Base-by-base conservation (phyloP, 1,139 yeast genomes). In the Pneumocystis carinii region DNA sequence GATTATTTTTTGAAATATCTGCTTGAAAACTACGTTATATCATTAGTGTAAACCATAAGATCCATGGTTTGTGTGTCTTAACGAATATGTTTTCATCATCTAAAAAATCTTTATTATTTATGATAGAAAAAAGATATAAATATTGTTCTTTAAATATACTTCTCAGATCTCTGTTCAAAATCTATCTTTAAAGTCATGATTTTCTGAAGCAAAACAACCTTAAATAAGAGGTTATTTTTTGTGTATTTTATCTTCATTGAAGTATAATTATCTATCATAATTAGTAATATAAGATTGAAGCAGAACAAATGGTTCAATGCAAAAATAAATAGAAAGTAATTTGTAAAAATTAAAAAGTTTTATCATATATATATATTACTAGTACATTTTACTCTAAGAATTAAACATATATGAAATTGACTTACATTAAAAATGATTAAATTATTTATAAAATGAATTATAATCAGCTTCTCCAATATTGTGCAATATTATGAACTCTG, bases 401-500 rank as follows among this genome's bases (percentile, higher is more conserved):
- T 12, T n/a, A 14, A 14, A 37, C 5, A 35, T 41, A 17, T 24
- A 48, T n/a, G 19, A 41, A 41, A 3, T n/a, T n/a, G 19, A 17
- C 19, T 41, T 19, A 12, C 27, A 48, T 24, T 12, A 48, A 24
- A 24, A 56, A 56, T 17, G 2, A 17, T 56, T 17, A n/a, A 56
- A 56, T 36, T n/a, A 24, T n/a, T 19, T 38, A 3, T 19, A 42
- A 42, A 19, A 19, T 24, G 7, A 4, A 48, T 17, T 42, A 57
- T 17, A 7, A 59, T 73, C 72, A 90, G 0, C 97, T 90, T 67
- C 97, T 76, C 98, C 98, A 92, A 72, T 94, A 94, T 72, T 94
- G 98, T 0, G 98, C 97, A 72, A 94, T 79, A 75, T 90, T 89
- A 73, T 94, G 99, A 63, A 94, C 76, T 68, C 97, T 81, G 72